Percentiles rank a stretch among this genome's conserved stretches.
phyloP scores from a whole-genome alignment of 164 flowering plant genomes.

The Vitis cinerea region DNA sequence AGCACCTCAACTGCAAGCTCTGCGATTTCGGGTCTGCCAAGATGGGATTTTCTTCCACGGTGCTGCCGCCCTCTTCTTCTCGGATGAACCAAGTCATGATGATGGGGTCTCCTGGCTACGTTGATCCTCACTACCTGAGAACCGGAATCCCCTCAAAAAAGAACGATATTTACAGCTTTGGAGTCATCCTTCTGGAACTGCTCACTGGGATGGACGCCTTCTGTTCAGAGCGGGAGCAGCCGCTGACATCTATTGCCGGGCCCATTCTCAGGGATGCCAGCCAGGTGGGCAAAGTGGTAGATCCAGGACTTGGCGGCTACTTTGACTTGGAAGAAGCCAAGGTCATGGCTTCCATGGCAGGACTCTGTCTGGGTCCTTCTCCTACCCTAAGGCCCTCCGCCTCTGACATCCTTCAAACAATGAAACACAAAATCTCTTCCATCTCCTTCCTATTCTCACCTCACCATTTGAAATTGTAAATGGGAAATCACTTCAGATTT shows the following conservation, averaged over 20 bases:
- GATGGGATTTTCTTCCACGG: conserved; percentile 58
- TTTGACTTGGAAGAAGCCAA: conserved; percentile 24
- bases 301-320: conserved; percentile 38
- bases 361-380: too few species aligned
- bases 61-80: conserved; percentile 26
- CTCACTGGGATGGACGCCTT: conserved; percentile 71
- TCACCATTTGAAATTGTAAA: too few species aligned
- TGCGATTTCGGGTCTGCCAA: conserved; percentile 83
- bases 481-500: too few species aligned
- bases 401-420: too few species aligned
- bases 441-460: too few species aligned
- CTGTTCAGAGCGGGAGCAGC: conserved; percentile 32
- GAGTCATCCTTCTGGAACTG: conserved; percentile 67
- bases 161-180: conserved; percentile 76
- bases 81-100: conserved; percentile 22
- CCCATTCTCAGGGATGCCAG: conserved; percentile 24
- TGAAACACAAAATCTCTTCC: too few species aligned
- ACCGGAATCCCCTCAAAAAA: conserved; percentile 79
- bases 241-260: conserved; percentile 28
- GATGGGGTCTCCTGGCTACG: conserved; percentile 78
- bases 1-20: conserved; percentile 52
- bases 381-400: too few species aligned
- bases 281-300: conserved; percentile 44
- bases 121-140: conserved; percentile 70
- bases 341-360: too few species aligned